These are phyloP conservation scores for Paralagenidium karlingii DNA, from an alignment of 352 stramenopile species.

Conservation along the genomic window DNA sequence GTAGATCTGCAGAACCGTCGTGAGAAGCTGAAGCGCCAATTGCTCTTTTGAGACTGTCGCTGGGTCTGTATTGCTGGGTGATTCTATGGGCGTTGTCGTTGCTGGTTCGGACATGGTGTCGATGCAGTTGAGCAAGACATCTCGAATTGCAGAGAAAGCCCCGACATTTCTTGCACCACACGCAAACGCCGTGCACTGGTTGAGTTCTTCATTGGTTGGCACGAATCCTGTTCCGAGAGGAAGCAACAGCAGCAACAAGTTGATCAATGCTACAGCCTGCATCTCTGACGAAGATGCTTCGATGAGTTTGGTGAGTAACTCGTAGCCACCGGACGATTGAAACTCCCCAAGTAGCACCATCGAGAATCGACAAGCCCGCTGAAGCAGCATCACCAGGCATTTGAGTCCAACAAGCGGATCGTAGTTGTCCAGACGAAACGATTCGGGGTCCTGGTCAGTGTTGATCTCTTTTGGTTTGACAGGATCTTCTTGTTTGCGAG, in stretches of 20 bases:
- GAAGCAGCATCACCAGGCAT: constrained; percentile 34
- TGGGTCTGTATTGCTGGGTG: constrained; percentile 1
- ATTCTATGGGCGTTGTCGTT: constrained; percentile 11
- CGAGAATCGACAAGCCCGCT: constrained; percentile 47
- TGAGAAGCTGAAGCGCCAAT: constrained; percentile 44
- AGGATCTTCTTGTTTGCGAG: constrained; percentile 8
- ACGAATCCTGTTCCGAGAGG: constrained; percentile 37
- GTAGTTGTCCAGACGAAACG: too few species aligned
- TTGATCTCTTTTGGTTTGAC: too few species aligned
- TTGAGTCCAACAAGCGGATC: constrained; percentile 37
- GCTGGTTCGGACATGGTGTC: too few species aligned
- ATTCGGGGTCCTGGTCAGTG: too few species aligned
- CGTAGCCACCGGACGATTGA: constrained; percentile 43
- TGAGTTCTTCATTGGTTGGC: constrained; percentile 18
- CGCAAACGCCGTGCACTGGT: constrained; percentile 20
- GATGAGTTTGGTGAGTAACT: constrained; percentile 26
- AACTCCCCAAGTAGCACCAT: constrained; percentile 59
- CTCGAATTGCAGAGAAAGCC: constrained; percentile 45
- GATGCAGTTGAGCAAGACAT: constrained; percentile 49
- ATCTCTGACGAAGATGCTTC: constrained; percentile 23
- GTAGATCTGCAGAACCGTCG: constrained; percentile 54
- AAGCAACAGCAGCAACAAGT: constrained; percentile 38
- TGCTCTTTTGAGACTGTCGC: constrained; percentile 18
- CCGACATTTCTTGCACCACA: constrained; percentile 44
- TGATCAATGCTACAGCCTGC: constrained; percentile 26